These are phyloP conservation scores for Ogataea paraovalis DNA, from an alignment of 805 yeast genomes.

Conservation along the genomic window DNA sequence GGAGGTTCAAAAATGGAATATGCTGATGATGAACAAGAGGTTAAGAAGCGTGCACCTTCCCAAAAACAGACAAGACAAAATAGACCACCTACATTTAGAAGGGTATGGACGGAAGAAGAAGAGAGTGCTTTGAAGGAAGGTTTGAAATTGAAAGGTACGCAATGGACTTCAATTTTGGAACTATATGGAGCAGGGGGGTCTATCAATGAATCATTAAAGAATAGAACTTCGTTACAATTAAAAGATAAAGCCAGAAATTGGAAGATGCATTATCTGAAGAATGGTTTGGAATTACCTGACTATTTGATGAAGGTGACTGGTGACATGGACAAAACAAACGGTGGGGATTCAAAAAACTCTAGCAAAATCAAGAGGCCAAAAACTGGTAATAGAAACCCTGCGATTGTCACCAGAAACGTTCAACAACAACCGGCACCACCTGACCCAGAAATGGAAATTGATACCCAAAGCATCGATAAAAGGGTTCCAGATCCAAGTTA, in stretches of 20 bases:
- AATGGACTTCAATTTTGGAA: conserved; percentile 88
- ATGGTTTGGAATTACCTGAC: conserved; percentile 72
- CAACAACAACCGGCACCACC: conserved; percentile 3
- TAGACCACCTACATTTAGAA: conserved; percentile 38
- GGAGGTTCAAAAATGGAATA: conserved; percentile 1
- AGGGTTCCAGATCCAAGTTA: conserved; percentile 15
- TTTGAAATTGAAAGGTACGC: conserved; percentile 79
- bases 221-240: conserved; percentile 85
- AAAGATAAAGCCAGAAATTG: conserved; percentile 96
- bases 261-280: conserved; percentile 80
- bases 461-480: neutral
- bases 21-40: neutral
- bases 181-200: conserved; percentile 94
- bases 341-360: conserved; percentile 8
- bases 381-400: conserved; percentile 16
- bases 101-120: conserved; percentile 87
- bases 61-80: conserved; percentile 18
- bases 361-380: conserved; percentile 19
- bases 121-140: conserved; percentile 83
- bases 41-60: conserved; percentile 5
- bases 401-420: conserved; percentile 8
- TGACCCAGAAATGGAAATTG: neutral
- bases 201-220: conserved; percentile 75
- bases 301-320: conserved; percentile 86
- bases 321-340: conserved; percentile 45